Percentiles rank a stretch among this genome's conserved stretches.
phyloP scores from a whole-genome alignment of 176 grass and related monocot species.

The Echinochloa phyllopogon region DNA sequence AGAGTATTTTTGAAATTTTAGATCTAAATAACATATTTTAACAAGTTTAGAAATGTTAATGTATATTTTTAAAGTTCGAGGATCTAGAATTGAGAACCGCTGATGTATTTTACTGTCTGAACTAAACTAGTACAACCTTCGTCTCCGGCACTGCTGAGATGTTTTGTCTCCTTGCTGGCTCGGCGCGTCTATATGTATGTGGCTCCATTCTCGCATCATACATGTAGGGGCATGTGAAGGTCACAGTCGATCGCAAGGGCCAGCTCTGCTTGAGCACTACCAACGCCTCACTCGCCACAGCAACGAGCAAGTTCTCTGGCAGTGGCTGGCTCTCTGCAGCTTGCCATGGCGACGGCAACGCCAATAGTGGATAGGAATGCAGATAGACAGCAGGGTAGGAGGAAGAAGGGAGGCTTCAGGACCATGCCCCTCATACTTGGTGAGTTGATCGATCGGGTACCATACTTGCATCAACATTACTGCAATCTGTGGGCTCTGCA shows the following conservation, averaged over 20 bases:
- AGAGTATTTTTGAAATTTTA: too few relatives aligned
- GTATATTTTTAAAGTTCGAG: too few relatives aligned
- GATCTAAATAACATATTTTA: too few relatives aligned
- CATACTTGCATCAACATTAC: neutral
- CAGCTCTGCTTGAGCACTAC: neutral
- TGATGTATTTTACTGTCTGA: too few relatives aligned
- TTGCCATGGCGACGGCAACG: slow-evolving; percentile 31
- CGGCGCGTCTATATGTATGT: slow-evolving; percentile 29
- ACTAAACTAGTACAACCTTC: neutral
- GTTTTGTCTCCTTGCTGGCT: slow-evolving; percentile 6
- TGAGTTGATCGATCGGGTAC: slow-evolving; percentile 17
- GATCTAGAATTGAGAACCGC: too few relatives aligned
- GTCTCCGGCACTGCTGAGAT: neutral
- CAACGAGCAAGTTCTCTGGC: neutral
- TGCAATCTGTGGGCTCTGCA: neutral
- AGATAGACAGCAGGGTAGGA: slow-evolving; percentile 36
- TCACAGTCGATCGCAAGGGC: neutral
- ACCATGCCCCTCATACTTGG: slow-evolving; percentile 84
- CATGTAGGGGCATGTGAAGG: slow-evolving; percentile 28
- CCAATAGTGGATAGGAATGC: slow-evolving; percentile 10
- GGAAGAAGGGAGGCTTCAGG: slow-evolving; percentile 70
- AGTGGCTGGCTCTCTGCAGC: neutral
- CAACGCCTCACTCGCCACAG: neutral
- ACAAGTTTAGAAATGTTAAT: too few relatives aligned
- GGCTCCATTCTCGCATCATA: slow-evolving; percentile 6